Evolutionary conservation across 257 asterid genomes (phyloP).

Genomic region (Linderniella brevidens): DNA sequence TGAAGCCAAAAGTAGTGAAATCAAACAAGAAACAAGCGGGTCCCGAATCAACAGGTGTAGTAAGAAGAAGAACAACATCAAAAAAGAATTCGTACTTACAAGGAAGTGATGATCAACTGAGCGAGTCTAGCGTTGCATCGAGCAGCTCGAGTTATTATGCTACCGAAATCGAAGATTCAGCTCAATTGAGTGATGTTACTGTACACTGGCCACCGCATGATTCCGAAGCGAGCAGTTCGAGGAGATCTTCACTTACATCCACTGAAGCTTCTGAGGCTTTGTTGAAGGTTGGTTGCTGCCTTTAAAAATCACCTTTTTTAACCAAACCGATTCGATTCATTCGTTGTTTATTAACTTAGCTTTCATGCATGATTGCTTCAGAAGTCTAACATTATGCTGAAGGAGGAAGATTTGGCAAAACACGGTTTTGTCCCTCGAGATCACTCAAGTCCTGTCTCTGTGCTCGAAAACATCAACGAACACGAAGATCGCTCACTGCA

Average conservation of each 20-base stretch:
- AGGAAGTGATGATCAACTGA: slow-evolving; percentile 26
- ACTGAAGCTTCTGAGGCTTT: background rate
- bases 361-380: slow-evolving; percentile 19
- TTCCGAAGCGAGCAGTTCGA: slow-evolving; percentile 20
- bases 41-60: slow-evolving; percentile 60
- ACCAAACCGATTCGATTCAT: no score
- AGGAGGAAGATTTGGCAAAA: slow-evolving; percentile 39
- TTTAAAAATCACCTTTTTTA: no score
- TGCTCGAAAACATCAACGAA: slow-evolving; percentile 35
- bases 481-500: slow-evolving; percentile 35
- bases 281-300: background rate
- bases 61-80: slow-evolving; percentile 52
- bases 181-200: slow-evolving; percentile 19
- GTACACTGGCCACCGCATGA: slow-evolving; percentile 20
- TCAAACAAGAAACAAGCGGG: slow-evolving; percentile 40
- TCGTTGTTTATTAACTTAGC: background rate
- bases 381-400: slow-evolving; percentile 25
- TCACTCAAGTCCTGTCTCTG: slow-evolving; percentile 80
- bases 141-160: slow-evolving; percentile 12
- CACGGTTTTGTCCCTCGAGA: slow-evolving; percentile 33
- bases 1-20: slow-evolving; percentile 33
- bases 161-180: slow-evolving; percentile 25
- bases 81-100: slow-evolving; percentile 24
- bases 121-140: slow-evolving; percentile 23
- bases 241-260: slow-evolving; percentile 14